phyloP scores from a whole-genome alignment of 148 eudicot genomes.

The Heliamphora exappendiculata region DNA sequence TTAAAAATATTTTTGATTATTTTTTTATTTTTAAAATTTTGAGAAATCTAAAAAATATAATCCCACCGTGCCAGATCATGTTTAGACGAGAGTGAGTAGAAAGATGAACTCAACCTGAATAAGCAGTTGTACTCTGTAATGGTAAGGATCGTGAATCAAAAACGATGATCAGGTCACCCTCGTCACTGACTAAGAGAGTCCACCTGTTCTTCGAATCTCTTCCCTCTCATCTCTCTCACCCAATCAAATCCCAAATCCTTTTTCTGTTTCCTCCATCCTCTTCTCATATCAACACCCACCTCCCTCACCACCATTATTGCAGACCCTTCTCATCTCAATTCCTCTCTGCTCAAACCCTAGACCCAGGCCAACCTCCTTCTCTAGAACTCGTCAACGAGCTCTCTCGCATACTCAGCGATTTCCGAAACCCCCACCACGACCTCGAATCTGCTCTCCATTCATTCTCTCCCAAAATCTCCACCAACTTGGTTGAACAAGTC shows the following conservation, averaged over 20 bases:
- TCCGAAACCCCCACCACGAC: slow-evolving; percentile 62
- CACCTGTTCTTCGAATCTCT: background rate
- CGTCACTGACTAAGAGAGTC: background rate
- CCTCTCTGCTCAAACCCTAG: background rate
- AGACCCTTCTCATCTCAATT: slow-evolving; percentile 8
- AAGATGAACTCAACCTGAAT: no score
- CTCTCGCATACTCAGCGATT: slow-evolving; percentile 65
- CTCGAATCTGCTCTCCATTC: slow-evolving; percentile 57
- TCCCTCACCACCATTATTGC: background rate
- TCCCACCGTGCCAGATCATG: background rate
- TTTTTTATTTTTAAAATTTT: no score
- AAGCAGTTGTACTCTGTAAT: background rate
- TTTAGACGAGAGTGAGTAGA: no score
- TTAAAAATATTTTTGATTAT: no score
- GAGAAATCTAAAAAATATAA: no score
- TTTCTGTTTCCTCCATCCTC: background rate
- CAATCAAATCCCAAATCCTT: background rate
- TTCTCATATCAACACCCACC: background rate
- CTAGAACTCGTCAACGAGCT: slow-evolving; percentile 39
- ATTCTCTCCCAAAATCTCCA: slow-evolving; percentile 34
- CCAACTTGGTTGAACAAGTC: slow-evolving; percentile 53
- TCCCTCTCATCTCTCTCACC: background rate
- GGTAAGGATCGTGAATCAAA: background rate
- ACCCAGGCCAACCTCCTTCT: slow-evolving; percentile 8
- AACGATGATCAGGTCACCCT: slow-evolving; percentile 2